These are phyloP conservation scores for Elymus sibiricus DNA, from an alignment of 176 grass and related monocot genomes.

Conservation along the genomic window DNA sequence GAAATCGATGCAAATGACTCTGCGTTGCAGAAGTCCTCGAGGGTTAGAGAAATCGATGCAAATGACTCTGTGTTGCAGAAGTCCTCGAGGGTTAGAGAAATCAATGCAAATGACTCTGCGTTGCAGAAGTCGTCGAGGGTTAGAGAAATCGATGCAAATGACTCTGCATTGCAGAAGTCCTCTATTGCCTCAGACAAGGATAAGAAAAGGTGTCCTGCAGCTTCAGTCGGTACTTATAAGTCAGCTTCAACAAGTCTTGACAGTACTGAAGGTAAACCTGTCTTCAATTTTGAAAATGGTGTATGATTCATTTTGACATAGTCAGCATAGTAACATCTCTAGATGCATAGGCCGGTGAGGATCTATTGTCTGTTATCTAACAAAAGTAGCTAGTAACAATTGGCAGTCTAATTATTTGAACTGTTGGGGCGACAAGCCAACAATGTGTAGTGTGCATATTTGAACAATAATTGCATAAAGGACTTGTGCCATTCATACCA, in stretches of 20 bases:
- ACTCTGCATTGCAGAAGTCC: neutral
- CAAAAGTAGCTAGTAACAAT: neutral
- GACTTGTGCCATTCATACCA: neutral
- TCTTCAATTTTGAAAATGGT: neutral
- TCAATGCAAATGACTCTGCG: too few species aligned
- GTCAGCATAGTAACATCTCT: neutral
- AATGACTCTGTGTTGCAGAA: too few species aligned
- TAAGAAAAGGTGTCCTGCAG: constrained; percentile 6
- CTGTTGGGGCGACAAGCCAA: neutral
- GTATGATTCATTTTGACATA: constrained; percentile 8
- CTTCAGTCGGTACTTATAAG: constrained; percentile 17
- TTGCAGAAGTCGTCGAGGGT: neutral
- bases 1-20: too few species aligned
- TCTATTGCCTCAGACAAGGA: neutral
- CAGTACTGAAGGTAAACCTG: constrained; percentile 25
- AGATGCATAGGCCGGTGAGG: neutral
- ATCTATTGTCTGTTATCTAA: neutral
- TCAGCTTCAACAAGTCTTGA: neutral
- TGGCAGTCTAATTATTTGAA: neutral
- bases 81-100: too few species aligned
- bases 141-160: neutral
- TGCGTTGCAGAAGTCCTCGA: too few species aligned
- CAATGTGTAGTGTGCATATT: neutral
- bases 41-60: too few species aligned
- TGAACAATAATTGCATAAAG: constrained; percentile 11